phyloP scores from a whole-genome alignment of 345 rosid species.

The Salix dunnii region DNA sequence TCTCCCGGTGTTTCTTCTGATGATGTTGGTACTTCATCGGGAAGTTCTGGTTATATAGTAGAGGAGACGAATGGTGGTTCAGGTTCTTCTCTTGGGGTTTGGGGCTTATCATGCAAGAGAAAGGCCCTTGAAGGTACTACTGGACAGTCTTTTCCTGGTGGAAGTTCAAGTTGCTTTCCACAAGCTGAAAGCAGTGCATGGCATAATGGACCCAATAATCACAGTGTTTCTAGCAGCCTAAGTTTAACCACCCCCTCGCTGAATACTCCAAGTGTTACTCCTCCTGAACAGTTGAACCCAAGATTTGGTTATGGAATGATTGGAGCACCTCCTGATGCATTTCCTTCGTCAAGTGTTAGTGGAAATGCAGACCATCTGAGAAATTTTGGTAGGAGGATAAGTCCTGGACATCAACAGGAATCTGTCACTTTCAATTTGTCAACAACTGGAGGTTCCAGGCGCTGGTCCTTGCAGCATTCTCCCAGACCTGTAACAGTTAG shows the following conservation, averaged over 20 bases:
- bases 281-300: constrained; percentile 40
- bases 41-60: constrained; percentile 45
- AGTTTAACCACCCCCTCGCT: constrained; percentile 52
- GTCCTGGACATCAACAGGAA: constrained; percentile 52
- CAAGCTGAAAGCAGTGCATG: constrained; percentile 47
- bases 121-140: constrained; percentile 82
- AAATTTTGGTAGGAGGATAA: constrained; percentile 45
- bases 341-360: constrained; percentile 39
- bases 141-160: constrained; percentile 49
- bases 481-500: constrained; percentile 37
- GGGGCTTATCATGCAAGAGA: constrained; percentile 89
- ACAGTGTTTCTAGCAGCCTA: constrained; percentile 55
- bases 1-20: constrained; percentile 26
- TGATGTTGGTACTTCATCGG: constrained; percentile 50
- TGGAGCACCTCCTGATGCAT: constrained; percentile 37
- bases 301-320: constrained; percentile 52
- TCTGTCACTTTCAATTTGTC: constrained; percentile 43
- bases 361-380: constrained; percentile 40
- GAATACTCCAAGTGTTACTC: constrained; percentile 38
- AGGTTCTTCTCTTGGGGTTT: constrained; percentile 52
- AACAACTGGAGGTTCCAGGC: constrained; percentile 39
- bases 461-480: constrained; percentile 38
- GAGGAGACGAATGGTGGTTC: constrained; percentile 58
- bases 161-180: constrained; percentile 48
- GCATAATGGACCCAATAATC: constrained; percentile 32